Percentiles rank a stretch among this genome's conserved stretches.
phyloP scores from a whole-genome alignment of 2,329 filamentous ascomycete genomes.

The Xylariaceae sp. region DNA sequence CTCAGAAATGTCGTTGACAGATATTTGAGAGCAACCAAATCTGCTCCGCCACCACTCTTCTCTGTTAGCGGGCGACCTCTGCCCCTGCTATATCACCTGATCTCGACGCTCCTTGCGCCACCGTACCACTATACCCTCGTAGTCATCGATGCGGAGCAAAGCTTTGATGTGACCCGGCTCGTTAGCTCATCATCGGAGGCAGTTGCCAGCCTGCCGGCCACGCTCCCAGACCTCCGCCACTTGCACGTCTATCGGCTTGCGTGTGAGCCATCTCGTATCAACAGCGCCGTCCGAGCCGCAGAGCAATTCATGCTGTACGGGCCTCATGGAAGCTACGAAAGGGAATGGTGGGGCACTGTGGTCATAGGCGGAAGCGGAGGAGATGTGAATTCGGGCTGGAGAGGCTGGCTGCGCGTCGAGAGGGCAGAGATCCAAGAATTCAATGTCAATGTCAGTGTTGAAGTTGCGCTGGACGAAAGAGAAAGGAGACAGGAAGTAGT shows the following conservation, averaged over 20 bases:
- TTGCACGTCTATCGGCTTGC: slow-evolving; percentile 45
- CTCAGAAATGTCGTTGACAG: slow-evolving; percentile 43
- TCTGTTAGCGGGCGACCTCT: slow-evolving; percentile 49
- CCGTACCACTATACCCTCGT: slow-evolving; percentile 46
- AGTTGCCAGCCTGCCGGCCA: slow-evolving; percentile 14
- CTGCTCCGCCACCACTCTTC: slow-evolving; percentile 35
- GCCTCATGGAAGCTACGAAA: slow-evolving; percentile 35
- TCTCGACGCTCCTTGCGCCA: slow-evolving; percentile 45
- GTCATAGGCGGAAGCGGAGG: slow-evolving; percentile 41
- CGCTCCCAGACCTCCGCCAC: slow-evolving; percentile 39
- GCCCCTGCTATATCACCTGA: slow-evolving; percentile 52
- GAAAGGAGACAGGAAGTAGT: slow-evolving; percentile 35
- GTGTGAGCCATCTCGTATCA: slow-evolving; percentile 22
- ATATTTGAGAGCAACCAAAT: slow-evolving; percentile 46
- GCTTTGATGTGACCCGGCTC: slow-evolving; percentile 51
- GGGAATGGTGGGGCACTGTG: slow-evolving; percentile 56
- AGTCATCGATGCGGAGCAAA: slow-evolving; percentile 50
- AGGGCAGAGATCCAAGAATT: slow-evolving; percentile 38
- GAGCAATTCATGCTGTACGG: slow-evolving; percentile 49
- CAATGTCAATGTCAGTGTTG: slow-evolving; percentile 32
- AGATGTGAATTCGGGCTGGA: slow-evolving; percentile 36
- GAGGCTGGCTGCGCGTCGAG: slow-evolving; percentile 51
- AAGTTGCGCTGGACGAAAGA: slow-evolving; percentile 42
- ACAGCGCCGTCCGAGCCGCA: slow-evolving; percentile 35
- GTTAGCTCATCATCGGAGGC: slow-evolving; percentile 1